Base-by-base conservation (phyloP, 176 grass and related monocot genomes). In the Zoysia pacifica region DNA sequence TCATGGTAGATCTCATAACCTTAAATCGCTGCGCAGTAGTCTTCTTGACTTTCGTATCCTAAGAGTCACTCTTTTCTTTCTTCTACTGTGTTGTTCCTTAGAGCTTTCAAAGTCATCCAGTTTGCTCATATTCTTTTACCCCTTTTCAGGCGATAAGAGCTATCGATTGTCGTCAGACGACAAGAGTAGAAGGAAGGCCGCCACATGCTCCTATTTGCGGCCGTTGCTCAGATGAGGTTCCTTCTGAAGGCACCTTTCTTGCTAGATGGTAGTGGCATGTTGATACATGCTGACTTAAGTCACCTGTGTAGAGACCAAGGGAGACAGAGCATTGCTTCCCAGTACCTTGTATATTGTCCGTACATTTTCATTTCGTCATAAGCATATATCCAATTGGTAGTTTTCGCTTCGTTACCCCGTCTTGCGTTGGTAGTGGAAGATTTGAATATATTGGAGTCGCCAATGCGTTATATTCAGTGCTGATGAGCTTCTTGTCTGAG, bases 311-410 rank as follows among this genome's bases (percentile, higher is more conserved):
- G 28, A 28, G 28, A 62, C 55, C 47, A 47, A 62, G 11, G 48
- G 75, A 50, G 56, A 63, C 39, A 40, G 69, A 28, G 28, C 28
- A 28, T 28, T 28, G 28, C 28, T 70, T 83, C 70, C 64, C 45
- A 44, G 71, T 84, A 60, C 71, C 70, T 35, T 88, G 86, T 84
- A 80, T 62, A 88, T 84, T 84, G 76, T 15, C 75, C 42, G 55
- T 74, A 70, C 55, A 20, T 80, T 18, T 88, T 79, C 20, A 2
- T 60, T 78, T 68, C 11, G 0, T 75, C 83, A 88, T 88, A 75
- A 86, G 64, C 61, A 69, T 88, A 47, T 88, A 75, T 28, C 28
- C 42, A 75, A 46, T 55, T 48, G 47, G 39, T 2, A 8, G 47
- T 84, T 76, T 70, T 53, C 14, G 3, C 11, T 63, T 54, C 19